Base-by-base conservation (phyloP, 805 yeast genomes). In the Starmerella sirachaensis region DNA sequence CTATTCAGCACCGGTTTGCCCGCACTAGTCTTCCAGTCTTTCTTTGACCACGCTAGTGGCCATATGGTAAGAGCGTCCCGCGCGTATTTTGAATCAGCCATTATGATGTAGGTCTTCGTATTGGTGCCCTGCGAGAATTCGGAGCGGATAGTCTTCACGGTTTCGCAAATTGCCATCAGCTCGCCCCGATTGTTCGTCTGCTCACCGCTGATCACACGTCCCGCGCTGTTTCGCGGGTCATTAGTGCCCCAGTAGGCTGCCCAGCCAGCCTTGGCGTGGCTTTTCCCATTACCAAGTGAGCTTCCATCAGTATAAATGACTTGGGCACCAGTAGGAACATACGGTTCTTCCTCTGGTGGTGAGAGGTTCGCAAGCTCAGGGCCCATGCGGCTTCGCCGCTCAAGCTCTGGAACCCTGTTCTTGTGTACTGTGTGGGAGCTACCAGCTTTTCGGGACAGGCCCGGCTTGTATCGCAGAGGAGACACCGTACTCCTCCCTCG, bases 121-220 rank as follows among this genome's bases (percentile, higher is more conserved):
- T n/a, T n/a, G n/a, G n/a, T n/a, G 12, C 29, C 32, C 6, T 9
- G 5, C 5, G 8, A 14, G 17, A 18, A 18, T 11, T 35, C 30
- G 6, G n/a, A 6, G 14, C 1, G 45, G 33, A 13, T 64, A 6
- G 51, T 47, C 5, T 54, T 53, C 41, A 80, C 52, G 0, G 91
- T 93, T 23, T 63, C 63, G 5, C 59, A 52, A 14, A 80, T 65
- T 0, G 93, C 95, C 11, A 61, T 55, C 9, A 85, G 66, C 57
- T 86, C 96, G 1, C 93, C 91, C 28, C 82, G 60, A 47, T 81
- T 85, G 49, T 84, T 85, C 1, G 94, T 82, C 23, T 76, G 84
- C 3, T 51, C 51, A 2, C 62, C 65, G 6, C 9, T 14, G 2
- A n/a, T 29, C 18, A 83, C 60, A 0, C 77, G 71, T 5, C 64